These are phyloP conservation scores for Cercospora janseana DNA, from an alignment of 2,329 filamentous ascomycete genomes.

Conservation along the genomic window DNA sequence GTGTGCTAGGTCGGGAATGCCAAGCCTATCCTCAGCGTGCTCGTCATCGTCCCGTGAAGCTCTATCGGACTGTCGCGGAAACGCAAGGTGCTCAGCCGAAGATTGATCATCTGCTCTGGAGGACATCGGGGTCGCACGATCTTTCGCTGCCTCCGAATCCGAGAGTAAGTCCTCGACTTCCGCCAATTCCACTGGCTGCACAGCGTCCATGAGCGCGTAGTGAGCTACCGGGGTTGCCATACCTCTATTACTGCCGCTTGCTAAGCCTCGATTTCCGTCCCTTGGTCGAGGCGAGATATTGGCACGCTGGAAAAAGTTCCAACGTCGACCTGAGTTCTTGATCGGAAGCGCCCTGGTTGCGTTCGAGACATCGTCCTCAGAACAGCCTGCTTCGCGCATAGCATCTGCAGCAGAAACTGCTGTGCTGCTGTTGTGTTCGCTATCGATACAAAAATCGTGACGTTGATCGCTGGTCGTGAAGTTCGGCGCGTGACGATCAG, in stretches of 20 bases:
- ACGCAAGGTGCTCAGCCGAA: neutral
- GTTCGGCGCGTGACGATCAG: neutral
- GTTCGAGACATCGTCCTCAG: too few relatives aligned
- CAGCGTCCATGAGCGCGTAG: slow-evolving; percentile 57
- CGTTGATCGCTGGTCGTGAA: neutral
- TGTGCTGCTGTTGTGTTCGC: neutral
- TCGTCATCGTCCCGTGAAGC: too few relatives aligned
- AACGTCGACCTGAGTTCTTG: slow-evolving; percentile 47
- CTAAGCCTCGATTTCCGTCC: slow-evolving; percentile 22
- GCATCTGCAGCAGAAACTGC: neutral
- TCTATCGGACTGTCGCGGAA: too few relatives aligned
- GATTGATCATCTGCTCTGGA: neutral
- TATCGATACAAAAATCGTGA: neutral
- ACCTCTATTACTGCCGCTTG: slow-evolving; percentile 15
- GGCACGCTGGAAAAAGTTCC: slow-evolving; percentile 60
- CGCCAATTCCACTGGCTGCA: slow-evolving; percentile 44
- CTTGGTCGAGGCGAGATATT: slow-evolving; percentile 43
- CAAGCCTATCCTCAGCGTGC: too few relatives aligned
- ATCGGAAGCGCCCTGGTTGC: too few relatives aligned
- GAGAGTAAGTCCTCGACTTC: slow-evolving; percentile 50
- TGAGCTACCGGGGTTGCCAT: slow-evolving; percentile 43
- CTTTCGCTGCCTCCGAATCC: slow-evolving; percentile 36
- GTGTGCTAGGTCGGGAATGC: too few relatives aligned
- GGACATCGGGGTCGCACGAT: slow-evolving; percentile 16
- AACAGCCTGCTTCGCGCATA: too few relatives aligned